Conservation (phyloP, 1,284 basidiomycete genomes). For the Trichosporon ovoides region DNA sequence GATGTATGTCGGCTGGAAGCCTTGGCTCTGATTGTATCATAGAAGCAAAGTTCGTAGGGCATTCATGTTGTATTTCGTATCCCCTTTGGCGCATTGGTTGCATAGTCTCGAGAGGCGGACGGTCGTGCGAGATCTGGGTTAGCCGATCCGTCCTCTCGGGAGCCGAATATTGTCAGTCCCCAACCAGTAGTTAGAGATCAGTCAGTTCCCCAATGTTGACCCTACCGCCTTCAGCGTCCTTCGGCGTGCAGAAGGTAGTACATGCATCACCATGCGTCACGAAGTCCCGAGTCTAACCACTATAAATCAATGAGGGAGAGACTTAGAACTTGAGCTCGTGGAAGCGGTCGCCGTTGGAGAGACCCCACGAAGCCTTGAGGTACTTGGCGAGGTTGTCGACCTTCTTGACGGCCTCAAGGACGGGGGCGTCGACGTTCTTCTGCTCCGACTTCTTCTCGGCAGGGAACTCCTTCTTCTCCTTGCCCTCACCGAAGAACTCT, state of each 20-base stretch:
- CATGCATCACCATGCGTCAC: conserved; percentile 26
- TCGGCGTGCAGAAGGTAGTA: conserved; percentile 24
- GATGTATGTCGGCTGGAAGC: conserved; percentile 68
- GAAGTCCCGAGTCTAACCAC: conserved; percentile 6
- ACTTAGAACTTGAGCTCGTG: conserved; percentile 52
- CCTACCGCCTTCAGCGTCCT: too few relatives aligned
- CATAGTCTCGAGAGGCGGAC: too few relatives aligned
- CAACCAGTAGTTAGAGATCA: background rate
- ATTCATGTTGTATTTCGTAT: background rate
- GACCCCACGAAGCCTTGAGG: conserved; percentile 85
- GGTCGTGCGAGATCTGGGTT: too few relatives aligned
- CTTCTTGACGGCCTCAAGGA: conserved; percentile 86
- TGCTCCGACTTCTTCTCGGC: conserved; percentile 88
- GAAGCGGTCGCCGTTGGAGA: conserved; percentile 73
- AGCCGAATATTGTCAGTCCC: too few relatives aligned
- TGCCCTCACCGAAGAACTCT: conserved; percentile 89
- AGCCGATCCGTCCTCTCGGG: too few relatives aligned
- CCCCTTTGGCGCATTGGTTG: background rate
- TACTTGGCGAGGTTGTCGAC: conserved; percentile 90
- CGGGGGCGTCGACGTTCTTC: conserved; percentile 76
- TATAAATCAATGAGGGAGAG: conserved; percentile 1
- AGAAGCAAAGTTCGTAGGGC: background rate
- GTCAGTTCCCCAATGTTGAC: too few relatives aligned
- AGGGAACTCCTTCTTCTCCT: conserved; percentile 83
- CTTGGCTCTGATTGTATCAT: conserved; percentile 57